Conservation (phyloP, 2,329 filamentous ascomycete genomes). For the Sporothrix globosa region DNA sequence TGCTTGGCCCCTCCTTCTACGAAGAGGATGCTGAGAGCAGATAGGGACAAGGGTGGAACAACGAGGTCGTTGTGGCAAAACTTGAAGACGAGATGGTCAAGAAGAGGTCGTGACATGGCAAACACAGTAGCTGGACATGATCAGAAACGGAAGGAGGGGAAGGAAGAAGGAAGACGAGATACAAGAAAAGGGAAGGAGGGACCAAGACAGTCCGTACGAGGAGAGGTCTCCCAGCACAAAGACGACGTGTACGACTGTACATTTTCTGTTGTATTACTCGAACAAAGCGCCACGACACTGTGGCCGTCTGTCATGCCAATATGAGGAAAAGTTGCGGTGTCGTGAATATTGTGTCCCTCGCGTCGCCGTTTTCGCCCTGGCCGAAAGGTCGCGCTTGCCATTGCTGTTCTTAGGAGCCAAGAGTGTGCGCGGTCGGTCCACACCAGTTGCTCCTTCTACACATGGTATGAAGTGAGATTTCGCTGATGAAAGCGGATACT, state of each 20-base stretch:
- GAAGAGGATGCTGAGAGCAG: too few species aligned
- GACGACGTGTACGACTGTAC: conserved; percentile 8
- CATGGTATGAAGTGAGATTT: not conserved
- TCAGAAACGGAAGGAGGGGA: not conserved
- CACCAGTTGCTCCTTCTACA: not conserved
- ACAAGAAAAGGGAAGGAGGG: conserved; percentile 17
- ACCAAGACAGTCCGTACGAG: conserved; percentile 23
- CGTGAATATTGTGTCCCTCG: not conserved
- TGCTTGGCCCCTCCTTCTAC: too few species aligned
- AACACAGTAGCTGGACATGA: too few species aligned
- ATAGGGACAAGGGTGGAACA: not conserved
- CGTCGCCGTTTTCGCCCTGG: not conserved
- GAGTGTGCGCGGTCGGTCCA: too few species aligned
- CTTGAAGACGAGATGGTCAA: not conserved
- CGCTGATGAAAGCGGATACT: not conserved
- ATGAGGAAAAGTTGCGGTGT: conserved; percentile 1
- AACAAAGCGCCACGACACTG: conserved; percentile 10
- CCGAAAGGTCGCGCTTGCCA: not conserved
- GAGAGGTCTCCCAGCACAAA: conserved; percentile 19
- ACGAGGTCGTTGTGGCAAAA: not conserved
- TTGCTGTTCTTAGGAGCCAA: too few species aligned
- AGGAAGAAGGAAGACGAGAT: not conserved
- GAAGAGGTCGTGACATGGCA: not conserved
- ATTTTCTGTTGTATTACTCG: conserved; percentile 18
- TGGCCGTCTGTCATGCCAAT: conserved; percentile 13